Conservation (phyloP, 129 eudicot species). For the Artemisia annua region DNA sequence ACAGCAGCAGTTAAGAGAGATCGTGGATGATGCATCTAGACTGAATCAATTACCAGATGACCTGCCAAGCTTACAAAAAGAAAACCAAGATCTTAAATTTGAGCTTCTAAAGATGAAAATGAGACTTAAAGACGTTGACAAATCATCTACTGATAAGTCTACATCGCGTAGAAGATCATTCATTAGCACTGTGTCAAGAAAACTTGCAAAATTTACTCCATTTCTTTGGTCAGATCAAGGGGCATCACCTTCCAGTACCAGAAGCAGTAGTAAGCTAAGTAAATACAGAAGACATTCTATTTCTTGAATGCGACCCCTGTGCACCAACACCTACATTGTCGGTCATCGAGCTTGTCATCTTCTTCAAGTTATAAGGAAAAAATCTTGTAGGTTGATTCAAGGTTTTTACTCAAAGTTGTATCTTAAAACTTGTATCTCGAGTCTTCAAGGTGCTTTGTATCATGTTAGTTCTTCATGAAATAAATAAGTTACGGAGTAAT, state of each 20-base stretch:
- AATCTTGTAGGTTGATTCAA: neutral
- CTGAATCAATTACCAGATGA: constrained; percentile 35
- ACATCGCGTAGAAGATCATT: constrained; percentile 62
- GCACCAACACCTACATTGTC: neutral
- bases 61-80: constrained; percentile 47
- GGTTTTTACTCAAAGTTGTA: too few species aligned
- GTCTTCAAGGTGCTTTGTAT: constrained; percentile 11
- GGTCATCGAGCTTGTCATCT: neutral
- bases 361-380: neutral
- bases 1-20: constrained; percentile 71
- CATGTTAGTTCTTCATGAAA: neutral
- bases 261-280: constrained; percentile 39
- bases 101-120: constrained; percentile 71
- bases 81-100: constrained; percentile 79
- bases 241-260: constrained; percentile 40
- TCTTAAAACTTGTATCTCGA: neutral
- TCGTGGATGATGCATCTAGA: constrained; percentile 31
- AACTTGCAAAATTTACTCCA: constrained; percentile 48
- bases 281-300: constrained; percentile 73
- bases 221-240: constrained; percentile 46
- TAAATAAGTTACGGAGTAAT: neutral
- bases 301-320: constrained; percentile 26
- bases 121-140: constrained; percentile 57
- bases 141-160: constrained; percentile 38
- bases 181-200: constrained; percentile 66